A percentile compares a stretch with the other conserved stretches of the same genome.
Conservation (phyloP, 2,329 filamentous ascomycete species). For the Aspergillus clavatus region DNA sequence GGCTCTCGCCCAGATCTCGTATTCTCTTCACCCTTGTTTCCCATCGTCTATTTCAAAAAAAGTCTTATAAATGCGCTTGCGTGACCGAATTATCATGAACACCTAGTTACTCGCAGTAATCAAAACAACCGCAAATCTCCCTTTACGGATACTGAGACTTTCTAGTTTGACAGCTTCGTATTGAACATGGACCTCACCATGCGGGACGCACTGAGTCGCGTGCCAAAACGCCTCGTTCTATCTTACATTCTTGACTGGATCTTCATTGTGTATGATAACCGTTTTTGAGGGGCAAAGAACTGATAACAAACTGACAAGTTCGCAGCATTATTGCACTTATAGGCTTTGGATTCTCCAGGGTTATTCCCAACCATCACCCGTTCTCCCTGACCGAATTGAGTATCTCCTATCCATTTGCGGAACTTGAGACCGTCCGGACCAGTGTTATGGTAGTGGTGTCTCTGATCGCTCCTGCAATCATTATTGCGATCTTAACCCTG, state of each 20-base stretch:
- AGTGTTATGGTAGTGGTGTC: constrained; percentile 61
- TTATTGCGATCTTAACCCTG: constrained; percentile 66
- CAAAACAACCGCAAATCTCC: not conserved
- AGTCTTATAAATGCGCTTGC: too few relatives aligned
- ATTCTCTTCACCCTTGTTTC: not conserved
- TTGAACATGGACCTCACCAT: constrained; percentile 2
- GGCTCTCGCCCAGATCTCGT: too few relatives aligned
- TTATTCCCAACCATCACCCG: constrained; percentile 62
- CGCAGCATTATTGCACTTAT: constrained; percentile 53
- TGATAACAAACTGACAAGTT: constrained; percentile 7
- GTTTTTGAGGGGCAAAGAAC: not conserved
- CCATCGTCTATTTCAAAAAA: not conserved
- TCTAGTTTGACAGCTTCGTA: not conserved
- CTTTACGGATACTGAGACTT: not conserved
- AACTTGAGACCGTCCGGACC: constrained; percentile 67
- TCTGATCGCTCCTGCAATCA: constrained; percentile 58
- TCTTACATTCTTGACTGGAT: constrained; percentile 74
- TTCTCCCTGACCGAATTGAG: constrained; percentile 69
- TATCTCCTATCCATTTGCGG: constrained; percentile 72
- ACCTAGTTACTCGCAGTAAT: not conserved
- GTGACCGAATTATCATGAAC: not conserved
- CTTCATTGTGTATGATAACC: constrained; percentile 48
- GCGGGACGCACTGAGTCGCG: constrained; percentile 8
- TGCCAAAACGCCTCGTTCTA: constrained; percentile 51
- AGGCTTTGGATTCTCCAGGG: constrained; percentile 54